Conservation (phyloP, 805 yeast species). For the Metschnikowia lochheadii region DNA sequence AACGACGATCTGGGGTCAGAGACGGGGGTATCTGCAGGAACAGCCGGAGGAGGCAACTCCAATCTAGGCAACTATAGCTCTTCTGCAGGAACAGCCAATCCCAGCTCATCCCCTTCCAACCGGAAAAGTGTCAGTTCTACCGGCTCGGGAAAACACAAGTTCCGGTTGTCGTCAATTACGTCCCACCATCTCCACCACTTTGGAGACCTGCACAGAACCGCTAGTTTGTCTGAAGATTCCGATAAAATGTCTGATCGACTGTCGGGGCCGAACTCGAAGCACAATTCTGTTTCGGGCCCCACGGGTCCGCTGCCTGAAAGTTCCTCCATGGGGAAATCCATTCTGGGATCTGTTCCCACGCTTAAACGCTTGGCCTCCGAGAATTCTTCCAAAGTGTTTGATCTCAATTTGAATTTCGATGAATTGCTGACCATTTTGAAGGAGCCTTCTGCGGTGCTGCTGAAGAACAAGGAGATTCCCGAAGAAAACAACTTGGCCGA, state of each 20-base stretch:
- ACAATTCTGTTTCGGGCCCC: slow-evolving; percentile 14
- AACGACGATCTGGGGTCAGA: slow-evolving; percentile 5
- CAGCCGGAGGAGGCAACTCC: slow-evolving; percentile 13
- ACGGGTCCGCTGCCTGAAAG: slow-evolving; percentile 7
- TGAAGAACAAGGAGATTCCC: not conserved
- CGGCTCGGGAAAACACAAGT: slow-evolving; percentile 29
- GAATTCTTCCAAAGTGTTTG: slow-evolving; percentile 19
- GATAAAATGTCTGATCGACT: slow-evolving; percentile 9
- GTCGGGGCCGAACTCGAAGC: slow-evolving; percentile 11
- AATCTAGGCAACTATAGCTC: slow-evolving; percentile 12
- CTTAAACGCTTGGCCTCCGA: slow-evolving; percentile 1
- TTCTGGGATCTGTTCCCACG: not conserved
- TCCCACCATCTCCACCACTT: slow-evolving; percentile 21
- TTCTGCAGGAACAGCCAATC: slow-evolving; percentile 5
- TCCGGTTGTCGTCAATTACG: slow-evolving; percentile 34
- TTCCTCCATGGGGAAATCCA: not conserved
- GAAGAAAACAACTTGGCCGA: slow-evolving; percentile 1
- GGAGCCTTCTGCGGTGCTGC: slow-evolving; percentile 11
- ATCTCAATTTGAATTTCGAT: slow-evolving; percentile 45
- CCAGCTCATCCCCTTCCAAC: not conserved
- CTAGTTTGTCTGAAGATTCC: slow-evolving; percentile 14
- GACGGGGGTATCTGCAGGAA: not conserved
- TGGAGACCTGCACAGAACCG: slow-evolving; percentile 11
- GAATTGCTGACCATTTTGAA: slow-evolving; percentile 52
- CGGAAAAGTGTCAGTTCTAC: slow-evolving; percentile 12